Evolutionary conservation across 495 filamentous ascomycete species (phyloP).

Genomic region (Penicillium mononematosum): DNA sequence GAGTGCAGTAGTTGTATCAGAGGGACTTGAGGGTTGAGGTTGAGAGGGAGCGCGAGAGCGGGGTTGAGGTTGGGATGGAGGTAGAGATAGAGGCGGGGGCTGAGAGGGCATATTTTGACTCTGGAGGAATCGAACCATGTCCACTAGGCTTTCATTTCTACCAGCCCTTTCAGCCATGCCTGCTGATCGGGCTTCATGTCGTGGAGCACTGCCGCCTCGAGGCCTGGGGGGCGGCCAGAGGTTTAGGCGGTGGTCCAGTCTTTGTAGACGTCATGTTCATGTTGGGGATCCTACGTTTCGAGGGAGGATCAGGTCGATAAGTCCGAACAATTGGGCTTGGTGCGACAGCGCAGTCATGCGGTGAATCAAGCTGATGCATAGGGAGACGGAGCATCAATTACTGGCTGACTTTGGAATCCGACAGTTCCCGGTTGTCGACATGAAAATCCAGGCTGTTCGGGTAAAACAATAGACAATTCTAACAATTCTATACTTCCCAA

Average conservation of each 20-base stretch:
- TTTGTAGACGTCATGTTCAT: slow-evolving; percentile 37
- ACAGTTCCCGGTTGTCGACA: slow-evolving; percentile 14
- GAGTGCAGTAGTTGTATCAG: slow-evolving; percentile 27
- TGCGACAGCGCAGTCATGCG: slow-evolving; percentile 35
- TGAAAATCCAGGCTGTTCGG: not conserved
- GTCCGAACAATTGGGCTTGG: slow-evolving; percentile 46
- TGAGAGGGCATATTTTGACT: slow-evolving; percentile 26
- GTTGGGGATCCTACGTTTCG: slow-evolving; percentile 29
- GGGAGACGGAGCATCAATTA: slow-evolving; percentile 20
- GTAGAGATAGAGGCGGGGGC: slow-evolving; percentile 9
- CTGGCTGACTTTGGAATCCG: slow-evolving; percentile 24
- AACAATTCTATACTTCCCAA: not conserved
- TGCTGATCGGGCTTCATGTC: slow-evolving; percentile 28
- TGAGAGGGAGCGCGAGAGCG: slow-evolving; percentile 1
- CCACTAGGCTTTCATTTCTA: slow-evolving; percentile 37
- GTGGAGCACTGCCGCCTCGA: slow-evolving; percentile 11
- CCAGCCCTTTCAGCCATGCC: slow-evolving; percentile 26
- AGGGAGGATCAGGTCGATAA: slow-evolving; percentile 33
- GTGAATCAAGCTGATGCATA: slow-evolving; percentile 38
- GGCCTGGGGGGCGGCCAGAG: slow-evolving; percentile 7
- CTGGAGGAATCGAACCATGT: slow-evolving; percentile 43
- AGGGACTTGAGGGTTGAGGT: slow-evolving; percentile 5
- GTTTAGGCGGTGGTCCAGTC: slow-evolving; percentile 16
- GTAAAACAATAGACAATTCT: slow-evolving; percentile 1
- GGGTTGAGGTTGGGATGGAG: not conserved